Evolutionary conservation across 2,329 filamentous ascomycete genomes (phyloP), one percentile per base, ranked within the genome.

Genomic region (Diaporthe sp.): DNA sequence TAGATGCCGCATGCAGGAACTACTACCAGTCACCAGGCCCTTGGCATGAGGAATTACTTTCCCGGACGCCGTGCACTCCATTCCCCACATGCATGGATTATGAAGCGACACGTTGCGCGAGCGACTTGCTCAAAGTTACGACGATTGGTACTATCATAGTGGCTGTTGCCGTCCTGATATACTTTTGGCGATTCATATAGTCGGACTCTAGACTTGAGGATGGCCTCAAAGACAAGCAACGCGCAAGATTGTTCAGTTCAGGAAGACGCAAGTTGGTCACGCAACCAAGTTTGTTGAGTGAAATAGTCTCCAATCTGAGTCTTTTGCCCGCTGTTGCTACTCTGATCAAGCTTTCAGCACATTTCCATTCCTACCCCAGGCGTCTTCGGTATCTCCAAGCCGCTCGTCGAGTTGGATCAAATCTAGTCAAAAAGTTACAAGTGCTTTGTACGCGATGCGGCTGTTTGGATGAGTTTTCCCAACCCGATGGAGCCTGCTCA

Each of bases 21-120:
- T 58, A 58, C 33, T 58, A n/a, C 55, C 55, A 58, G 55, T 58
- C 55, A 13, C 55, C 55, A n/a, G 55, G 55, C 33, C 55, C 55
- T n/a, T 58, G 8, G 55, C 55, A 58, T 6, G 55, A 38, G 22
- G 1, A 58, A 10, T 38, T 38, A 6, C 35, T 38, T 5, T 38
- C 10, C 35, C 10, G 35, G 35, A 38, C n/a, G n/a, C n/a, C n/a
- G n/a, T n/a, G n/a, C n/a, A 38, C 35, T 38, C 35, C n/a, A n/a
- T n/a, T 38, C 10, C 35, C 35, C 5, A 38, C 5, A 38, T n/a
- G n/a, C n/a, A 38, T 38, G 35, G 5, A 38, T 38, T 5, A 5
- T 38, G 35, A 6, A 38, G 5, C 35, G 10, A 38, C 35, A 38
- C 35, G 10, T 5, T 38, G 35, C 35, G 35, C 35, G 35, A 10